Evolutionary conservation across 1,284 basidiomycete genomes (phyloP).

Genomic region (Sanguinoderma infundibulare): DNA sequence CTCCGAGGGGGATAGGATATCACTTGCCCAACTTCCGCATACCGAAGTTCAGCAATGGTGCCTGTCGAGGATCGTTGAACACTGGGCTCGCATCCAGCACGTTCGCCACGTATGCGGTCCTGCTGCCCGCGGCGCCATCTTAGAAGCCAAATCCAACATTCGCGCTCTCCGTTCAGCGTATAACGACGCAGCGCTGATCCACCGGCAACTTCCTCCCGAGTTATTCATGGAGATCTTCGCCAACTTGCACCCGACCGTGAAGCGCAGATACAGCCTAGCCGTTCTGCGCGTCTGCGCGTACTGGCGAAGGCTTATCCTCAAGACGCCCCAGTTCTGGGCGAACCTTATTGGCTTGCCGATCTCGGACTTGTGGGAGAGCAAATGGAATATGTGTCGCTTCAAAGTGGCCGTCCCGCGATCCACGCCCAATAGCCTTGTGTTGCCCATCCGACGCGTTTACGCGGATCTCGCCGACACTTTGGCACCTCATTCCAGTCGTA

Average conservation of each 20-base stretch:
- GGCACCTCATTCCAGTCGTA: not conserved
- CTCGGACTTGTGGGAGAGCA: too few species aligned
- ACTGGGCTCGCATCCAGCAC: not conserved
- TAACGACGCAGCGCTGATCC: not conserved
- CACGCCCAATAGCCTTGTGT: not conserved
- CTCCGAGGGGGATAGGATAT: not conserved
- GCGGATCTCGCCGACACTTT: not conserved
- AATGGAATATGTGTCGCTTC: not conserved
- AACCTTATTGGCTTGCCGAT: not conserved
- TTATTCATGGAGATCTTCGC: conserved; percentile 1
- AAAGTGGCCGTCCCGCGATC: not conserved
- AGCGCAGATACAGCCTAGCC: not conserved
- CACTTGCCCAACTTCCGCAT: not conserved
- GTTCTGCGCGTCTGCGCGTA: not conserved
- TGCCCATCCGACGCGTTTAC: not conserved
- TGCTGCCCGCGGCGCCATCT: not conserved
- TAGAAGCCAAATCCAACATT: not conserved
- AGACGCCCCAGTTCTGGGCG: not conserved
- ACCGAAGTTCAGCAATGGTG: not conserved
- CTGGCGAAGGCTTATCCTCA: not conserved
- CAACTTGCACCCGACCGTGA: not conserved
- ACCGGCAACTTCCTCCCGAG: not conserved
- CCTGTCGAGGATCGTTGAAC: not conserved
- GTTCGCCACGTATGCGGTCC: too few species aligned
- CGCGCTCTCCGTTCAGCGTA: conserved; percentile 1